A percentile compares a stretch with the other conserved stretches of the same genome.
Conservation (phyloP, 2,329 filamentous ascomycete genomes). For the Cercospora berteroae region DNA sequence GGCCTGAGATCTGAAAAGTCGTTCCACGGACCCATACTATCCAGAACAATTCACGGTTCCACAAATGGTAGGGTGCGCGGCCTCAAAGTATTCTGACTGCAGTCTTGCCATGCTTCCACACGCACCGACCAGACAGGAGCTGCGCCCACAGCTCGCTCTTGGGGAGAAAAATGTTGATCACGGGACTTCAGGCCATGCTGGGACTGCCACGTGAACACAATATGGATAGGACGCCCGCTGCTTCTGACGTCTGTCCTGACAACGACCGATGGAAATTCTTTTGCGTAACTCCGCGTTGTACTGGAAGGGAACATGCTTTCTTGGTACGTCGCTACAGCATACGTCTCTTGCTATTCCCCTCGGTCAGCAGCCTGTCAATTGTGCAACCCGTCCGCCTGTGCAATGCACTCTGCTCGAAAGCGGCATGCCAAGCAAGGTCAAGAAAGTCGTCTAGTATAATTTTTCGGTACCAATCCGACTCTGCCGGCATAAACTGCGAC, state of each 20-base stretch:
- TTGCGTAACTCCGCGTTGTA: background rate
- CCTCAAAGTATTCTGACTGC: background rate
- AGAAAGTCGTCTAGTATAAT: slow-evolving; percentile 58
- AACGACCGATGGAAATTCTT: background rate
- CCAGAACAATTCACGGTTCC: background rate
- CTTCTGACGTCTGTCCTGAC: background rate
- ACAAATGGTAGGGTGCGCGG: background rate
- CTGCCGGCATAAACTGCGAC: slow-evolving; percentile 80
- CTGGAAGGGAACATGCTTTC: background rate
- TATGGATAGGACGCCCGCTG: background rate
- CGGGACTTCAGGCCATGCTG: background rate
- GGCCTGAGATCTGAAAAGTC: background rate
- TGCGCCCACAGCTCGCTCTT: background rate
- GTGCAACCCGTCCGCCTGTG: background rate
- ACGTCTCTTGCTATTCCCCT: background rate
- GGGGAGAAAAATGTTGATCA: background rate
- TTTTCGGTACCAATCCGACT: slow-evolving; percentile 75
- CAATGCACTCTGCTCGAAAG: background rate
- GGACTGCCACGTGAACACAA: background rate
- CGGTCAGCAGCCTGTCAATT: background rate
- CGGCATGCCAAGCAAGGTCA: background rate
- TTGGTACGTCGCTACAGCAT: background rate
- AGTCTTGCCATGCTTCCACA: background rate
- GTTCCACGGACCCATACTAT: background rate
- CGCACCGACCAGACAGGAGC: background rate